Evolutionary conservation across 345 rosid genomes (phyloP), one percentile per base, ranked within the genome.

Genomic region (Boechera stricta): DNA sequence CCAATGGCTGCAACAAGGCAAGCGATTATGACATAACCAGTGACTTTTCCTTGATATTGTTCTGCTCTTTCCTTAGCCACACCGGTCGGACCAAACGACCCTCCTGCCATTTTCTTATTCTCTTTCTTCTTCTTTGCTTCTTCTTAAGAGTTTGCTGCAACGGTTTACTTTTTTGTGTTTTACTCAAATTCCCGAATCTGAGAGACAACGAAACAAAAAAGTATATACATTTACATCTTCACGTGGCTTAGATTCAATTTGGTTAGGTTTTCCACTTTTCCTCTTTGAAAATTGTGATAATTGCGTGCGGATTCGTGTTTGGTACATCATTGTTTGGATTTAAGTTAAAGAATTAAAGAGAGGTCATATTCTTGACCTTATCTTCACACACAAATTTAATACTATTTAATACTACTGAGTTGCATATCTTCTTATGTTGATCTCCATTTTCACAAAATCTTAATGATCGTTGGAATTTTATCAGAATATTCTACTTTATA

Each of bases 21-120:
- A 10, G 95, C 83, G 54, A 89, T 71, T 33, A 90, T 42, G 67
- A 94, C 98, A 82, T 83, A 87, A 16, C 62, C 4, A 64, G 98
- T 94, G 42, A 87, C 89, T 74, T 82, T 90, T 47, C 98, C 97
- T 81, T 86, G 84, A 57, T 94, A 94, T 59, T 48, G 91, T 5
- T 72, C 89, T 39, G 94, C 97, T 71, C 97, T 89, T 73, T 94
- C 97, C 83, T 89, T 90, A 60, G 92, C 84, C 79, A 89, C 98
- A 5, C 97, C 93, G 1, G 82, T 71, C 16, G 97, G 97, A 54
- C 75, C 93, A 39, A 92, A 48, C 29, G 88, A 80, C 71, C 97
- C 97, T 59, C 91, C 98, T 45, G 95, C 91, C 97, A 94, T 94
- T 74, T 81, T 76, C 72, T 41, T 49, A 41, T 24, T 13, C 24